These are phyloP conservation scores for Abortiporus biennis DNA, from an alignment of 1,284 basidiomycete genomes.

Conservation along the genomic window DNA sequence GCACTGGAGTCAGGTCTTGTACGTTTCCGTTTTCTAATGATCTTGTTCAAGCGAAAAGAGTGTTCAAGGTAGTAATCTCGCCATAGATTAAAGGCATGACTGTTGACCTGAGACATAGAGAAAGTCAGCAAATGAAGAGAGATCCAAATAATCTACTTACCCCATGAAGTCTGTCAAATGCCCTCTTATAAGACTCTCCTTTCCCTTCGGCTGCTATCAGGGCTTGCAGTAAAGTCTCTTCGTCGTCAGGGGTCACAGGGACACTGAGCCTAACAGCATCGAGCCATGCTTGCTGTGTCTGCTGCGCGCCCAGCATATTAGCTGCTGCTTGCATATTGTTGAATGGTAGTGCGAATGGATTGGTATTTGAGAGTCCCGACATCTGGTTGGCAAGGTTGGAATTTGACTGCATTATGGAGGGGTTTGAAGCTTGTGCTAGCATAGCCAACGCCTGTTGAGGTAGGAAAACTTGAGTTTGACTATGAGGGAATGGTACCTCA, in stretches of 20 bases:
- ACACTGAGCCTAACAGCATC: slow-evolving; percentile 45
- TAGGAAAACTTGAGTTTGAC: too few species aligned
- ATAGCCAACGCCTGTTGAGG: not conserved
- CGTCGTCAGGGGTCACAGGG: slow-evolving; percentile 49
- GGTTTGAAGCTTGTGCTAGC: not conserved
- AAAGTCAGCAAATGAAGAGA: slow-evolving; percentile 38
- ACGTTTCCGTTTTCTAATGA: too few species aligned
- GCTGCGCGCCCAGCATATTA: not conserved
- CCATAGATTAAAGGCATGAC: slow-evolving; percentile 47
- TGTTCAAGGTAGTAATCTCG: slow-evolving; percentile 67
- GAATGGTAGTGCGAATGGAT: not conserved
- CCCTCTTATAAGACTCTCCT: slow-evolving; percentile 34
- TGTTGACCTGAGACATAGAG: slow-evolving; percentile 35
- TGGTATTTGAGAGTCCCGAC: not conserved
- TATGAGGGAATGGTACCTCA: too few species aligned
- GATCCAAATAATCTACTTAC: slow-evolving; percentile 21
- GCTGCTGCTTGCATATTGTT: not conserved
- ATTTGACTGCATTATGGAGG: not conserved
- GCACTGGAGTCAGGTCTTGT: too few species aligned
- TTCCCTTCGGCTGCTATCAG: slow-evolving; percentile 27
- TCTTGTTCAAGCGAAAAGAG: not conserved
- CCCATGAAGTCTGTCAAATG: slow-evolving; percentile 35
- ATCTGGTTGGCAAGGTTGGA: not conserved
- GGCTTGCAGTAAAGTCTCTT: slow-evolving; percentile 44
- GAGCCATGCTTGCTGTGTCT: not conserved